Evolutionary conservation across 1,139 yeast species (phyloP).

Genomic region (Geotrichum phurueaensis): DNA sequence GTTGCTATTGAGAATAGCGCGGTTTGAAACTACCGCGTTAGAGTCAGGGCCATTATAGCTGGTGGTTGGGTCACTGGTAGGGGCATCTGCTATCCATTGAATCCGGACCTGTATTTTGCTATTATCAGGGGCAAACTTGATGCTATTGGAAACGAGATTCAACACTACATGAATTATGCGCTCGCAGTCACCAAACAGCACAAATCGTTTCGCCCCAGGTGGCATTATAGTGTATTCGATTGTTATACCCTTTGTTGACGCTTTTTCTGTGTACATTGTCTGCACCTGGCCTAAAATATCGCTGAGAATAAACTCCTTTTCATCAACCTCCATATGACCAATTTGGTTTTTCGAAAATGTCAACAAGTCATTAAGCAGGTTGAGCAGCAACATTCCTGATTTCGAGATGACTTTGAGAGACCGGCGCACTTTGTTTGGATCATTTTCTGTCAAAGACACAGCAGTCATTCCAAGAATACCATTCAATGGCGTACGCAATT

Average conservation of each 20-base stretch:
- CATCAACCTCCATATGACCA: conserved; percentile 76
- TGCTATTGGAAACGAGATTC: conserved; percentile 80
- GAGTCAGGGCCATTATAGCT: too few species aligned
- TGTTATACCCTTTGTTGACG: too few species aligned
- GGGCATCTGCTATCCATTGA: conserved; percentile 41
- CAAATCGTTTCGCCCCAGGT: conserved; percentile 18
- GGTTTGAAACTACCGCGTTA: too few species aligned
- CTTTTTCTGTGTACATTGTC: too few species aligned
- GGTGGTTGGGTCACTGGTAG: neutral
- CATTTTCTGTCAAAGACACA: conserved; percentile 81
- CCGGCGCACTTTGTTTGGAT: conserved; percentile 57
- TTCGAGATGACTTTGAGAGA: conserved; percentile 71
- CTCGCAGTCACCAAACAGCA: conserved; percentile 77
- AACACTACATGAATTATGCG: conserved; percentile 80
- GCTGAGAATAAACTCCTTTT: conserved; percentile 68
- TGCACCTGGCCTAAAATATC: too few species aligned
- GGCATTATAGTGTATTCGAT: too few species aligned
- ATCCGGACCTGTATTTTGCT: conserved; percentile 64
- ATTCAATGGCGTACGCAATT: conserved; percentile 87
- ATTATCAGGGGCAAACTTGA: conserved; percentile 81
- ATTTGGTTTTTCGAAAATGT: conserved; percentile 89
- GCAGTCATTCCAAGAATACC: conserved; percentile 96
- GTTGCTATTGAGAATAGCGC: too few species aligned
- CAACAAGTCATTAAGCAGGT: conserved; percentile 78
- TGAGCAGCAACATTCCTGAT: conserved; percentile 80